These are phyloP conservation scores for Saccharomycopsis fodiens DNA, from an alignment of 805 yeast genomes.

Conservation along the genomic window DNA sequence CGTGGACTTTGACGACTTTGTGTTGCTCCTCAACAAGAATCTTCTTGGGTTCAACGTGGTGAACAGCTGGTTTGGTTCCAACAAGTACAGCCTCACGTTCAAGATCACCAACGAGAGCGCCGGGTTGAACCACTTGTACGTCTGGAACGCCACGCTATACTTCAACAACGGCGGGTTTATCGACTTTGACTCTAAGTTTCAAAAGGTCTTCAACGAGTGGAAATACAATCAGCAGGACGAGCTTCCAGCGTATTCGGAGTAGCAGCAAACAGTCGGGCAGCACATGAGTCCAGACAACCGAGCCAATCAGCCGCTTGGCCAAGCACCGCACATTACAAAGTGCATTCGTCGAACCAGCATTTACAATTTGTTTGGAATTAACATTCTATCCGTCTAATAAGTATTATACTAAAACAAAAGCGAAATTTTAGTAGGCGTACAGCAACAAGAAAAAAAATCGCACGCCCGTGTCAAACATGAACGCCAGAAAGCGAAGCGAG, in stretches of 20 bases:
- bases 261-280: too few species aligned
- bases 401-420: too few species aligned
- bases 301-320: too few species aligned
- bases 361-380: not conserved
- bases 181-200: constrained; percentile 14
- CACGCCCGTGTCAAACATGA: too few species aligned
- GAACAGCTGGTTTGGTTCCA: constrained; percentile 18
- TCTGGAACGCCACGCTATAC: constrained; percentile 10
- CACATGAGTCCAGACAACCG: too few species aligned
- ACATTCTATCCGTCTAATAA: too few species aligned
- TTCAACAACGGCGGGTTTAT: constrained; percentile 20
- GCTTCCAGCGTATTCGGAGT: constrained; percentile 7
- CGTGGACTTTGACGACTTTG: constrained; percentile 15
- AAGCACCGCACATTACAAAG: too few species aligned
- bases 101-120: constrained; percentile 12
- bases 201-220: constrained; percentile 20
- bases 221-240: constrained; percentile 11
- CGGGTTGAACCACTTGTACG: constrained; percentile 16
- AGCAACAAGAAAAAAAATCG: too few species aligned
- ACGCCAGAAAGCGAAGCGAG: too few species aligned
- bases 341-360: too few species aligned
- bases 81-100: constrained; percentile 15
- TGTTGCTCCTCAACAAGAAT: constrained; percentile 12
- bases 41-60: constrained; percentile 9
- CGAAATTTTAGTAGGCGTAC: too few species aligned